Percentiles rank a stretch among this genome's conserved stretches.
Evolutionary conservation across 257 asterid genomes (phyloP).

Genomic region (Cordia subcordata): DNA sequence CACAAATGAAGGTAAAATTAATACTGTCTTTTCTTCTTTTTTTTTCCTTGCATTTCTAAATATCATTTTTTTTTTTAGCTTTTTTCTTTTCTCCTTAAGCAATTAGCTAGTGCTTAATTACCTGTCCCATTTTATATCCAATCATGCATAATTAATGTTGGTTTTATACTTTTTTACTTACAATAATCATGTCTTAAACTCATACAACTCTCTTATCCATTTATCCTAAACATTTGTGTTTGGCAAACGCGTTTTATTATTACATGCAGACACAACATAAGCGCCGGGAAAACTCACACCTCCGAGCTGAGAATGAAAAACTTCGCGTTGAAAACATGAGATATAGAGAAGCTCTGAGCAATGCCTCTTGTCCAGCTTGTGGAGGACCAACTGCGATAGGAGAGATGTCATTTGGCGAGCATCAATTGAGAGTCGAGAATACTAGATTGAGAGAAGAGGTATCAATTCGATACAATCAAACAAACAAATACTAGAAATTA

Average conservation of each 20-base stretch:
- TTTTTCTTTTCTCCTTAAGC: too few species aligned
- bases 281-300: slow-evolving; percentile 11
- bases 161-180: too few species aligned
- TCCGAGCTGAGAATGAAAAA: slow-evolving; percentile 18
- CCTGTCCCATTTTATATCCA: too few species aligned
- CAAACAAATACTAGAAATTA: neutral
- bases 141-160: too few species aligned
- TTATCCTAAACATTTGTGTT: too few species aligned
- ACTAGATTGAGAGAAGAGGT: slow-evolving; percentile 22
- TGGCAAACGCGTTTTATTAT: too few species aligned
- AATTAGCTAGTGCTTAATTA: too few species aligned
- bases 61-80: too few species aligned
- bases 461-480: neutral
- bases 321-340: slow-evolving; percentile 13
- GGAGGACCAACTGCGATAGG: neutral
- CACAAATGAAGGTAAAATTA: slow-evolving; percentile 29
- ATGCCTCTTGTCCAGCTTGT: slow-evolving; percentile 7
- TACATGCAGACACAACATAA: slow-evolving; percentile 14
- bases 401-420: slow-evolving; percentile 12
- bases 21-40: too few species aligned
- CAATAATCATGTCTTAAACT: too few species aligned
- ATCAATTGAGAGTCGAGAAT: slow-evolving; percentile 14
- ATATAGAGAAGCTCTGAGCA: slow-evolving; percentile 7
- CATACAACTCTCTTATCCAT: too few species aligned
- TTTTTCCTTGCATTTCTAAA: too few species aligned